Percentiles rank a stretch among this genome's conserved stretches.
These are phyloP conservation scores for Lachancea sp. DNA, from an alignment of 805 yeast genomes.

Conservation along the genomic window DNA sequence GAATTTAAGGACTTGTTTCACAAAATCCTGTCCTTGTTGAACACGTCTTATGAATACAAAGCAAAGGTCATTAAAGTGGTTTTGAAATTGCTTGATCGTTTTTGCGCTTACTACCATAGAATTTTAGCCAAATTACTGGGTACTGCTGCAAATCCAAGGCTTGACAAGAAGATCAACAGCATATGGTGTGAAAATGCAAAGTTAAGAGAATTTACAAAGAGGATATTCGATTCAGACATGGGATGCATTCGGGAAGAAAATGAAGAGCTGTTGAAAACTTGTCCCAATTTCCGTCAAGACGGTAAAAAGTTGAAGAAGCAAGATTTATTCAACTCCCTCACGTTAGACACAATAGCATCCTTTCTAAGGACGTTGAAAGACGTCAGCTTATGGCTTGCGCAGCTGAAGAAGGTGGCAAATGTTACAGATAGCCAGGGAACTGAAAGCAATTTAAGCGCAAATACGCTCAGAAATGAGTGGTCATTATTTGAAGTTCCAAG, in stretches of 20 bases:
- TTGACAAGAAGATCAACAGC: constrained; percentile 22
- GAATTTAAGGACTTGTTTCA: constrained; percentile 26
- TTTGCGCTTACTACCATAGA: constrained; percentile 33
- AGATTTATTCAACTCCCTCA: constrained; percentile 49
- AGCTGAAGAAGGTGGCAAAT: constrained; percentile 38
- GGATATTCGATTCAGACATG: constrained; percentile 25
- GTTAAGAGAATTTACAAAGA: constrained; percentile 29
- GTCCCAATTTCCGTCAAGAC: constrained; percentile 28
- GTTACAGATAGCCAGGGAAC: constrained; percentile 1
- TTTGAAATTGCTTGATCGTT: constrained; percentile 33
- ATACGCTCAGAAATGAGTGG: constrained; percentile 33
- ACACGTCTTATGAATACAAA: constrained; percentile 40
- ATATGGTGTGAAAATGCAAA: constrained; percentile 35
- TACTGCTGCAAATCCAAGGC: constrained; percentile 14
- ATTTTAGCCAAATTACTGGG: constrained; percentile 29
- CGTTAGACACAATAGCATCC: constrained; percentile 46
- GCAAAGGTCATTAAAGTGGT: constrained; percentile 43
- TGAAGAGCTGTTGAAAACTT: constrained; percentile 22
- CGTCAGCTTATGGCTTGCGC: constrained; percentile 56
- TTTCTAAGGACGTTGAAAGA: constrained; percentile 51
- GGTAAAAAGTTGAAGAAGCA: constrained; percentile 35
- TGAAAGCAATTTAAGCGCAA: constrained; percentile 2
- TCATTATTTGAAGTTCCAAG: constrained; percentile 36
- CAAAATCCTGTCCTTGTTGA: constrained; percentile 28
- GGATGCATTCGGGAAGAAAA: constrained; percentile 26